Conservation (phyloP, 208 protist species). For the Zelonia costaricensis region DNA sequence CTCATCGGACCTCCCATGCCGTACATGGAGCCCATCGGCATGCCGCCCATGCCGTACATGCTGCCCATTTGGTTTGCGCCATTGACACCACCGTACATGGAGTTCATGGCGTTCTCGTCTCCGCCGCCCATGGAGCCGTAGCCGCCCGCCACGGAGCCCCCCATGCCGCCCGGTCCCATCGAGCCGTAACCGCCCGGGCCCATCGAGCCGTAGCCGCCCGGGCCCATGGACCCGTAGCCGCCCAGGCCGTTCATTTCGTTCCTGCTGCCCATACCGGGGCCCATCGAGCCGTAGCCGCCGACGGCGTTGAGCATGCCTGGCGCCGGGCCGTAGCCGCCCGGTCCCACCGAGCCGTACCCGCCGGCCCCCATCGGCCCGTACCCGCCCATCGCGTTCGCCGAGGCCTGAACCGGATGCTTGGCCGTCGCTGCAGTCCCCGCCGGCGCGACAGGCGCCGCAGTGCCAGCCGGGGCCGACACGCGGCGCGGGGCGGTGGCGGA, state of each 20-base stretch:
- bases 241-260: neutral
- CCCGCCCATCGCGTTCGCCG: conserved; percentile 8
- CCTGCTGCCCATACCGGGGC: neutral
- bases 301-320: no score
- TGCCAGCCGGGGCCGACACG: neutral
- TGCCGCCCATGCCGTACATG: conserved; percentile 22
- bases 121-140: conserved; percentile 20
- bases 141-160: neutral
- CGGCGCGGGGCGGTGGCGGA: neutral
- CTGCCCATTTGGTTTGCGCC: conserved; percentile 18
- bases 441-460: neutral
- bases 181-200: conserved; percentile 17
- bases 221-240: neutral
- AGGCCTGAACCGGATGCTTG: neutral
- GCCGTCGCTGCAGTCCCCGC: neutral
- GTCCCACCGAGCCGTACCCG: conserved; percentile 17
- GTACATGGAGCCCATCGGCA: conserved; percentile 11
- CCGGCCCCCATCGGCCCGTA: conserved; percentile 10
- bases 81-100: neutral
- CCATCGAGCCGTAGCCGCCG: neutral
- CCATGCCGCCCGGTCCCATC: conserved; percentile 19
- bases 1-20: conserved; percentile 9
- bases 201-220: neutral
- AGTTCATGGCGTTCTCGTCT: neutral
- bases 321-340: conserved; percentile 6